Base-by-base conservation (phyloP, 768 basidiomycete species). In the Rhodotorula taiwanensis region DNA sequence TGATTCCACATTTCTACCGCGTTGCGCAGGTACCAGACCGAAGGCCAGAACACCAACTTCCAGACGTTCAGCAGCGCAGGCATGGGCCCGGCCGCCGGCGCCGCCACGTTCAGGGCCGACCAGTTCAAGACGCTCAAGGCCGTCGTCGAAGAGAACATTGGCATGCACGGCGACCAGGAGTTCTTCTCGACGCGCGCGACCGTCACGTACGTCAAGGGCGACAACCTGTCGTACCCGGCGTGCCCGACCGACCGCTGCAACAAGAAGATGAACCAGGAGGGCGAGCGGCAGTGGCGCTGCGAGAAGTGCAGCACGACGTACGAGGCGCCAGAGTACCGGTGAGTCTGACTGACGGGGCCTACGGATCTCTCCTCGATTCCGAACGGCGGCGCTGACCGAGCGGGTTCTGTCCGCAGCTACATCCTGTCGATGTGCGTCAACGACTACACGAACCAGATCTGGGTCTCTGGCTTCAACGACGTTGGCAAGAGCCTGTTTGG, bases 381-480 rank as follows among this genome's bases (percentile, higher is more conserved):
- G n/a, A n/a, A n/a, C n/a, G n/a, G n/a, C n/a, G n/a, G n/a, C n/a
- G 9, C 6, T 14, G 8, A 4, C 27, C 60, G 33, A 31, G 43
- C 10, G 23, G 44, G 45, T 31, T 27, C 7, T 39, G 23, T 10
- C 34, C 42, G 15, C 66, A 79, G 79, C 65, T 79, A 79, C 73
- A 85, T 94, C 72, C 80, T 98, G 68, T 82, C 84, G 43, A 80
- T 95, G 78, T 88, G 88, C 51, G 85, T 90, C 4, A 83, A 89
- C n/a, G 95, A 99, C 75, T 83, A 85, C 78, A 88, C 89, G 23
- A 85, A 84, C 27, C 89, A 93, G 75, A 81, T 84, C 23, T 98
- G 94, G 94, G 78, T 97, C 49, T 88, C 89, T 66, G 90, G 88
- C 6, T 99, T 99, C 80, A 94, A 99, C 74, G 94, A 98, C 10